A percentile compares a stretch with the other conserved stretches of the same genome.
These are phyloP conservation scores for Lactuca sativa DNA, from an alignment of 129 eudicot species.

Conservation along the genomic window DNA sequence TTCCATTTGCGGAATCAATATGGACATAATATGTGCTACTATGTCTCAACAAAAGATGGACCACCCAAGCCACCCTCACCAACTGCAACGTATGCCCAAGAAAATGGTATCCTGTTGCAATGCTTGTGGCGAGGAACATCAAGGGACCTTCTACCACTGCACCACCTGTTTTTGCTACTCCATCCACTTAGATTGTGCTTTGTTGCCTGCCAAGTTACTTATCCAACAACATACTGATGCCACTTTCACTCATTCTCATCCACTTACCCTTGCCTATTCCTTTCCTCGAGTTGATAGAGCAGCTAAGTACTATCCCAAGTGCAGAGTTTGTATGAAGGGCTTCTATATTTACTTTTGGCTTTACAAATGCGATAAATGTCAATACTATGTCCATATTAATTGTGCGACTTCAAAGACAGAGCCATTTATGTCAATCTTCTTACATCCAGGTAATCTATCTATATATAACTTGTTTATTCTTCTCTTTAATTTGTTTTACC, in stretches of 20 bases:
- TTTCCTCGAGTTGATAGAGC: not conserved
- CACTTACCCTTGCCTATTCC: slow-evolving; percentile 13
- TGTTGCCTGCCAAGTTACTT: not conserved
- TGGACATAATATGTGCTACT: slow-evolving; percentile 6
- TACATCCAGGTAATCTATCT: not conserved
- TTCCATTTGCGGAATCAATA: not conserved
- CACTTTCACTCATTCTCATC: not conserved
- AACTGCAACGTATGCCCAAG: not conserved
- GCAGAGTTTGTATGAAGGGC: not conserved
- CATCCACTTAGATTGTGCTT: slow-evolving; percentile 21
- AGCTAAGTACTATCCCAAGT: not conserved
- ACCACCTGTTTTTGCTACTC: not conserved
- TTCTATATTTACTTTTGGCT: not conserved
- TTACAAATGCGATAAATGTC: not conserved
- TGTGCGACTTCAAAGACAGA: slow-evolving; percentile 7
- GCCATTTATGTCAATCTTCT: slow-evolving; percentile 7
- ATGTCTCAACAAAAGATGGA: not conserved
- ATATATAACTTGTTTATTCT: no score
- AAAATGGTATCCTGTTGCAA: not conserved
- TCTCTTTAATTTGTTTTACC: not conserved
- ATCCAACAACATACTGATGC: not conserved
- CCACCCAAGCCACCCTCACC: slow-evolving; percentile 19
- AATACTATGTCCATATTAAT: not conserved
- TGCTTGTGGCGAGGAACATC: not conserved
- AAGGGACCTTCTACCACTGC: not conserved